A percentile compares a stretch with the other conserved stretches of the same genome.
Evolutionary conservation across 2,329 filamentous ascomycete genomes (phyloP).

Genomic region (Talaromyces amestolkiae): DNA sequence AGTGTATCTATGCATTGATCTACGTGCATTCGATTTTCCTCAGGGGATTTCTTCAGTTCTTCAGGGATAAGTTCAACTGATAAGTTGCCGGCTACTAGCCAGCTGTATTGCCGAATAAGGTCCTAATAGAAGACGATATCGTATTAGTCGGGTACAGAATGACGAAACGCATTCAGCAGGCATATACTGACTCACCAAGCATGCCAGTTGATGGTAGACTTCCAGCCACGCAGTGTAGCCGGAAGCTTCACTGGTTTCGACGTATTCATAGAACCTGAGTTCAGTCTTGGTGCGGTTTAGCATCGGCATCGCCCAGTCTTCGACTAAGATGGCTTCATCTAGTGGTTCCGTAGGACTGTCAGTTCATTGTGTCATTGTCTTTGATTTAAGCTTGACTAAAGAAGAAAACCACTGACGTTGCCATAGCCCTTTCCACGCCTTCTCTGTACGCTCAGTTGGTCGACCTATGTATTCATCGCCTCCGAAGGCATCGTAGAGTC

Average conservation of each 20-base stretch:
- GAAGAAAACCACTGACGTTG: neutral
- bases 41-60: conserved; percentile 9
- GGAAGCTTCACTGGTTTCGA: neutral
- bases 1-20: conserved; percentile 11
- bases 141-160: neutral
- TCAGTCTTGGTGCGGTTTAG: conserved; percentile 7
- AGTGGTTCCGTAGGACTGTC: neutral
- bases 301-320: conserved; percentile 8
- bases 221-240: conserved; percentile 1
- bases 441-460: neutral
- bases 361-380: neutral
- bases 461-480: conserved; percentile 4
- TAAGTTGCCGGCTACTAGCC: conserved; percentile 1
- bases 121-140: neutral
- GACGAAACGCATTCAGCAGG: neutral
- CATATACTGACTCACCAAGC: neutral
- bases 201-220: conserved; percentile 7
- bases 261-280: neutral
- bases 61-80: neutral
- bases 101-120: conserved; percentile 14
- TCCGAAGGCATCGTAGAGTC: neutral
- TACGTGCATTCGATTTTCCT: neutral
- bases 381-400: neutral
- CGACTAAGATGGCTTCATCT: conserved; percentile 8
- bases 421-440: conserved; percentile 9